Conservation (phyloP, 1,284 basidiomycete species). For the Cutaneotrichosporon sp. region DNA sequence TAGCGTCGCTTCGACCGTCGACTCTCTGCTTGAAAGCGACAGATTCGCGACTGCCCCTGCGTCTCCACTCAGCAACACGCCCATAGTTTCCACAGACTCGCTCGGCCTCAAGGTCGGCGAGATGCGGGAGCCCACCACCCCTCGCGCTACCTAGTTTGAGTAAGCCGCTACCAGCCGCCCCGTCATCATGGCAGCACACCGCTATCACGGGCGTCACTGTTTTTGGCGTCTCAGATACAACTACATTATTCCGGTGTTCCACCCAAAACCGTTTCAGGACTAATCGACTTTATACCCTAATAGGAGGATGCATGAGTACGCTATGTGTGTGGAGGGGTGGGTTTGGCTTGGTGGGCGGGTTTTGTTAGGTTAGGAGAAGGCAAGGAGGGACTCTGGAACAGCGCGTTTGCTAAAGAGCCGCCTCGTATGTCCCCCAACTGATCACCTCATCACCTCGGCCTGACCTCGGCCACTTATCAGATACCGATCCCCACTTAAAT, state of each 20-base stretch:
- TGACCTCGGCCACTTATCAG: no score
- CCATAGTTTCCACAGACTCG: neutral
- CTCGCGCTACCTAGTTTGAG: neutral
- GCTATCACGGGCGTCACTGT: neutral
- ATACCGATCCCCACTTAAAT: no score
- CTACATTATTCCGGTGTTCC: neutral
- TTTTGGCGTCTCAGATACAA: neutral
- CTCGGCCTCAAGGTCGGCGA: neutral
- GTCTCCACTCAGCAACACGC: slow-evolving; percentile 2
- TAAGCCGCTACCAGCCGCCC: neutral
- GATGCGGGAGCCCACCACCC: neutral
- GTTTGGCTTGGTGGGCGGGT: no score
- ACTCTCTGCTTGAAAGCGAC: neutral
- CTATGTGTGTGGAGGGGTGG: neutral
- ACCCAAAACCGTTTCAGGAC: neutral
- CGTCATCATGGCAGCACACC: neutral
- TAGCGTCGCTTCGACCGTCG: neutral
- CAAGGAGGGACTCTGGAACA: no score
- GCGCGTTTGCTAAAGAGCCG: no score
- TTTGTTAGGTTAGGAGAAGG: no score
- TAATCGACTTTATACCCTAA: neutral
- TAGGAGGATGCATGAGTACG: neutral
- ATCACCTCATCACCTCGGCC: no score
- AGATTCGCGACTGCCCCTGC: slow-evolving; percentile 5
- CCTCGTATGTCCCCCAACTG: no score